A percentile compares a stretch with the other conserved stretches of the same genome.
These are phyloP conservation scores for Sarocladium brachiariae DNA, from an alignment of 2,329 filamentous ascomycete genomes.

Conservation along the genomic window DNA sequence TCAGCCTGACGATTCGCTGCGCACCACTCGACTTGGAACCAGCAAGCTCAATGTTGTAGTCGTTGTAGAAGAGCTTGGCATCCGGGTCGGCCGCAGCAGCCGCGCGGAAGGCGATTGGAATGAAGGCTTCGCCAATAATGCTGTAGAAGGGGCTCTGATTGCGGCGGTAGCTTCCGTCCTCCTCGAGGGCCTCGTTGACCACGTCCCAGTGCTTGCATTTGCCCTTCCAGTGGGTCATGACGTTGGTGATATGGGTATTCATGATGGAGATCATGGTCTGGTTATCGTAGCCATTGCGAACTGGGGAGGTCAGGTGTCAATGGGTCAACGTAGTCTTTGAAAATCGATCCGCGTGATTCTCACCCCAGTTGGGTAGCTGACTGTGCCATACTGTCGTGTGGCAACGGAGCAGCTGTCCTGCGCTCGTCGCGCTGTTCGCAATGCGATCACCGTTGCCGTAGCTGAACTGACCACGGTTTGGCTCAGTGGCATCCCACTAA, in stretches of 20 bases:
- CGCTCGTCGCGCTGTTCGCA: slow-evolving; percentile 37
- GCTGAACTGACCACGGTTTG: slow-evolving; percentile 43
- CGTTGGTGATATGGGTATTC: slow-evolving; percentile 42
- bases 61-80: slow-evolving; percentile 49
- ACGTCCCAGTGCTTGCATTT: slow-evolving; percentile 46
- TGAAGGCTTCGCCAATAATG: slow-evolving; percentile 48
- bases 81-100: slow-evolving; percentile 46
- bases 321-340: no score
- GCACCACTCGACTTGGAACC: slow-evolving; percentile 38
- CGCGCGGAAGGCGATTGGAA: slow-evolving; percentile 50
- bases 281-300: no score
- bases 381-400: slow-evolving; percentile 51
- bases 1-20: slow-evolving; percentile 35
- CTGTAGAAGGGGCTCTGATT: slow-evolving; percentile 49
- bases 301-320: no score
- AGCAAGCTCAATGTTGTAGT: slow-evolving; percentile 54
- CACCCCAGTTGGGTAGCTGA: slow-evolving; percentile 24
- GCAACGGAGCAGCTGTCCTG: slow-evolving; percentile 50
- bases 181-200: slow-evolving; percentile 51
- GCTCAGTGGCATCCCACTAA: slow-evolving; percentile 45
- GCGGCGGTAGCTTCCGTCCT: slow-evolving; percentile 46
- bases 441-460: slow-evolving; percentile 51
- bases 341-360: no score
- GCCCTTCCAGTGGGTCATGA: slow-evolving; percentile 35
- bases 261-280: slow-evolving; percentile 27